Evolutionary conservation across 805 yeast species (phyloP).

Genomic region (Saccharomycodes ludwigii): DNA sequence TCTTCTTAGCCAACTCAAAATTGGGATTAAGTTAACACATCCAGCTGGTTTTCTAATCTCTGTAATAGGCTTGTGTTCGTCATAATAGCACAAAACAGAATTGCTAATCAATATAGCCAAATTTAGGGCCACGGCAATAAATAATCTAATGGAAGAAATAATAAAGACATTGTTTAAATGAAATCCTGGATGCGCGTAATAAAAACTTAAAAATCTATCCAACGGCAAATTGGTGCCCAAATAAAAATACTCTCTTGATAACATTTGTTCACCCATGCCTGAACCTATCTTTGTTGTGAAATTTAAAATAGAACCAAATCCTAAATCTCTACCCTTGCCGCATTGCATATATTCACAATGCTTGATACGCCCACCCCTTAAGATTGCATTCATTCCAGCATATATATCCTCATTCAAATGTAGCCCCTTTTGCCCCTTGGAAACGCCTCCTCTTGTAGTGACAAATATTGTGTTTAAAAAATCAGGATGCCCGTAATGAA

Average conservation of each 20-base stretch:
- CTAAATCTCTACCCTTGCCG: constrained; percentile 80
- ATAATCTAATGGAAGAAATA: constrained; percentile 53
- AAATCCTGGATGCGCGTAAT: constrained; percentile 80
- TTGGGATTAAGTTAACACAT: constrained; percentile 59
- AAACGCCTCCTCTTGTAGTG: constrained; percentile 81
- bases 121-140: constrained; percentile 45
- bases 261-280: constrained; percentile 84
- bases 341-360: constrained; percentile 79
- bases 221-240: constrained; percentile 66
- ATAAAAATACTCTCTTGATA: constrained; percentile 71
- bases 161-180: constrained; percentile 71
- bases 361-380: constrained; percentile 74
- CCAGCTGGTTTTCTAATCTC: constrained; percentile 54
- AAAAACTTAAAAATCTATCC: constrained; percentile 68
- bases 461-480: constrained; percentile 62
- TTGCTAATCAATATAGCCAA: constrained; percentile 52
- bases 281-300: constrained; percentile 81
- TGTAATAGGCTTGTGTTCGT: constrained; percentile 45
- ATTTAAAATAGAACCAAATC: constrained; percentile 71
- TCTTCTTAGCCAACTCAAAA: constrained; percentile 63
- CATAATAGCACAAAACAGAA: constrained; percentile 48
- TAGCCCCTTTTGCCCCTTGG: constrained; percentile 73
- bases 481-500: constrained; percentile 84
- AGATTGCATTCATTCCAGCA: constrained; percentile 71
- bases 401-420: constrained; percentile 79